Base-by-base conservation (phyloP, 2,329 filamentous ascomycete species). In the Hypomyces rosellus region DNA sequence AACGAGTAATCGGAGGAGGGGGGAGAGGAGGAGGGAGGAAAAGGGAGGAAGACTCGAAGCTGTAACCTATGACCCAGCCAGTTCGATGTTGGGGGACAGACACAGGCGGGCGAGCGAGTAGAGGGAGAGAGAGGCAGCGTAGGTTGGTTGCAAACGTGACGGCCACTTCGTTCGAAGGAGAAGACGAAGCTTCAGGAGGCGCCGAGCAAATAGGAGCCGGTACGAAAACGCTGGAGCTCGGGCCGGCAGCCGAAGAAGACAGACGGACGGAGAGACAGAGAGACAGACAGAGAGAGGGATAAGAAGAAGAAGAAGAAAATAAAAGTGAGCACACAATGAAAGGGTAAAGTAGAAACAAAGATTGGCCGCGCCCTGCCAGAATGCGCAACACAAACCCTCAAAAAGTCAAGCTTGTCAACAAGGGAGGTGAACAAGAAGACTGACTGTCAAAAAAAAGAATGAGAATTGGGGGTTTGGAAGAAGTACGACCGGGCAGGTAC, bases 51-150 rank as follows among this genome's bases (percentile, higher is more conserved):
- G 55, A 57, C 54, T 56, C 54, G 56, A 57, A 65, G 59, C 53
- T 60, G 61, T 59, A 67, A 63, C 65, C 64, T 63, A 65, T 65
- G 64, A 66, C 64, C 67, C 64, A 63, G 66, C 65, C 62, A 61
- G 62, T 59, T 68, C 60, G 59, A 50, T 50, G 46, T 49, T 54
- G 33, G 54, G 59, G 51, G 55, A 51, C 56, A 49, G 50, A 55
- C 14, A 45, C 56, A 53, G 54, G 62, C 57, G 54, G 54, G 52
- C 49, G 53, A 57, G 52, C 54, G 50, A 50, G 50, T 53, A 55
- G n/a, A 45, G 56, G 53, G 54, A 38, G 36, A 38, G 14, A 38
- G 36, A 38, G 36, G 12, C 2, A 39, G 37, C n/a, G 16, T 9
- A 7, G 37, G 15, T 9, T 15, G 37, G 15, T 13, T 37, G 15